Evolutionary conservation across 169 alveolate species (phyloP).

Genomic region (Blepharisma undulans): DNA sequence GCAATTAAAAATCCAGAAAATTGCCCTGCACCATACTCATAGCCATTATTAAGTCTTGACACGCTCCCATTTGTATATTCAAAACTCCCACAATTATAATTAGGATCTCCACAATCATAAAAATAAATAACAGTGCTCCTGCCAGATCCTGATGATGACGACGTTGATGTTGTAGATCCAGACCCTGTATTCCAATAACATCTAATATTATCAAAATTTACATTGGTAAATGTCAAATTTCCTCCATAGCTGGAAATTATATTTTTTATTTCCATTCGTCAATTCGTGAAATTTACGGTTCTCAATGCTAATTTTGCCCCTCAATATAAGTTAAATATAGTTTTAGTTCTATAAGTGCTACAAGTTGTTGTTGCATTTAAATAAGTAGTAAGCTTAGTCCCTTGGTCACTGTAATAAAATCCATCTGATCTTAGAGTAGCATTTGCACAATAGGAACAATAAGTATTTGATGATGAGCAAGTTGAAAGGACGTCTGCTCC

Average conservation of each 20-base stretch:
- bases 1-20: background rate
- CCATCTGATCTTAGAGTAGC: background rate
- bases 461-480: background rate
- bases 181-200: background rate
- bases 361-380: background rate
- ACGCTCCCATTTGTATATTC: background rate
- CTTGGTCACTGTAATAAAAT: background rate
- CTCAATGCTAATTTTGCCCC: background rate
- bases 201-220: background rate
- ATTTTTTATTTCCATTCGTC: background rate
- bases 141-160: background rate
- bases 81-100: background rate
- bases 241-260: background rate
- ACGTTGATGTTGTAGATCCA: background rate
- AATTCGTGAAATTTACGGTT: background rate
- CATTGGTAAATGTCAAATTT: background rate
- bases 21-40: background rate
- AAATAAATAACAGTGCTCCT: background rate
- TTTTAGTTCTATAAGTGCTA: background rate
- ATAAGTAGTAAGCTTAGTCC: background rate
- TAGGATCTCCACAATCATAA: background rate
- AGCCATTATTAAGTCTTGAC: background rate
- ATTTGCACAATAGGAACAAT: background rate
- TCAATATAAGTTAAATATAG: background rate
- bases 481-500: background rate